phyloP scores from a whole-genome alignment of 495 filamentous ascomycete genomes.

The Aspergillus funiculosus region DNA sequence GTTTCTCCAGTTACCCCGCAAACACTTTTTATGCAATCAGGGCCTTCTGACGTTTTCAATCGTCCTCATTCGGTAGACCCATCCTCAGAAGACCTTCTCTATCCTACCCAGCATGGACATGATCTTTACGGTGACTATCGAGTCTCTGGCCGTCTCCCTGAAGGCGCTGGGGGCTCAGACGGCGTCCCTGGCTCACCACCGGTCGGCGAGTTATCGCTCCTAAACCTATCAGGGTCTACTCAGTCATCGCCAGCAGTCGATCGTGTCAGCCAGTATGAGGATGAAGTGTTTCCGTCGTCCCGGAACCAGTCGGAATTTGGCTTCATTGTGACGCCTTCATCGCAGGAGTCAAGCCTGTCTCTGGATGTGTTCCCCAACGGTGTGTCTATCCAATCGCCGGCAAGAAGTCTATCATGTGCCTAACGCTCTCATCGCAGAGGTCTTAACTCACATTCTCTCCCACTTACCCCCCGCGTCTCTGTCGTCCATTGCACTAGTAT shows the following conservation, averaged over 20 bases:
- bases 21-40: constrained; percentile 85
- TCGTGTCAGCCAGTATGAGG: constrained; percentile 70
- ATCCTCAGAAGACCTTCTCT: constrained; percentile 33
- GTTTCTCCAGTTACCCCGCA: constrained; percentile 29
- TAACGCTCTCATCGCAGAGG: constrained; percentile 54
- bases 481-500: constrained; percentile 71
- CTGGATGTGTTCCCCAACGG: constrained; percentile 76
- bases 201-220: constrained; percentile 30
- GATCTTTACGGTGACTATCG: constrained; percentile 38
- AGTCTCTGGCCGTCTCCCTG: constrained; percentile 32
- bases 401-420: constrained; percentile 5
- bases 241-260: constrained; percentile 44
- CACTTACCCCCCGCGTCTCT: constrained; percentile 78
- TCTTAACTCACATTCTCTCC: constrained; percentile 85
- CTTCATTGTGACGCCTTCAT: constrained; percentile 58
- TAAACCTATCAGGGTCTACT: constrained; percentile 21
- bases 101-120: constrained; percentile 73
- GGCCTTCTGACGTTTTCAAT: constrained; percentile 58
- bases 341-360: constrained; percentile 43
- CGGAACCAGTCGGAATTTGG: constrained; percentile 43
- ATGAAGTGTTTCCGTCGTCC: constrained; percentile 42
- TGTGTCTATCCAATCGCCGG: constrained; percentile 35
- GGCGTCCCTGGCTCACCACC: constrained; percentile 21
- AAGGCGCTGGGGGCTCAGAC: constrained; percentile 27
- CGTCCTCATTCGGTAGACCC: constrained; percentile 42